Evolutionary conservation across 2,329 filamentous ascomycete species (phyloP).

Genomic region (Monilinia laxa): DNA sequence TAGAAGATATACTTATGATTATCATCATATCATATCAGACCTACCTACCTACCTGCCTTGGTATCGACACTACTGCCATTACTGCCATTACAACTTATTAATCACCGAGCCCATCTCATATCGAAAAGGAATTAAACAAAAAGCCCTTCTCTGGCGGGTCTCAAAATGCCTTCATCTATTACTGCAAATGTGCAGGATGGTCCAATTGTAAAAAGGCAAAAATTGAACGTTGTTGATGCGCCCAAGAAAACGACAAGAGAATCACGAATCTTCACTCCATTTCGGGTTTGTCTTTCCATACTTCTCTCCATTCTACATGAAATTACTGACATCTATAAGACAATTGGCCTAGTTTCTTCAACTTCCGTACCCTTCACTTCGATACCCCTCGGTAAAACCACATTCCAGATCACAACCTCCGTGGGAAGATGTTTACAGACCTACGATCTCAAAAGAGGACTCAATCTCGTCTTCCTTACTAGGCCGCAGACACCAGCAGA

Average conservation of each 20-base stretch:
- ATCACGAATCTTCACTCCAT: constrained; percentile 89
- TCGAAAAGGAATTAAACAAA: not conserved
- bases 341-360: constrained; percentile 88
- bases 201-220: constrained; percentile 75
- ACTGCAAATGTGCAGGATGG: constrained; percentile 50
- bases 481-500: constrained; percentile 81
- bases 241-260: constrained; percentile 47
- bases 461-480: constrained; percentile 92
- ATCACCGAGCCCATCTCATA: not conserved
- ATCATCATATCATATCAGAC: too few relatives aligned
- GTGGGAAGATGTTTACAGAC: constrained; percentile 89
- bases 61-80: too few relatives aligned
- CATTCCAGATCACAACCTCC: constrained; percentile 96
- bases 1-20: too few relatives aligned
- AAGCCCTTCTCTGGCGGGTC: too few relatives aligned
- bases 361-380: constrained; percentile 88
- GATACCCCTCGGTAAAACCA: constrained; percentile 85
- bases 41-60: too few relatives aligned
- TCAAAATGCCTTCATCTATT: constrained; percentile 47
- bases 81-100: too few relatives aligned
- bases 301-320: not conserved
- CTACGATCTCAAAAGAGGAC: constrained; percentile 85
- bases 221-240: constrained; percentile 50
- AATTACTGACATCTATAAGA: constrained; percentile 52
- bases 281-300: constrained; percentile 63